These are phyloP conservation scores for Venturia oleaginea DNA, from an alignment of 2,329 filamentous ascomycete genomes.

Conservation along the genomic window DNA sequence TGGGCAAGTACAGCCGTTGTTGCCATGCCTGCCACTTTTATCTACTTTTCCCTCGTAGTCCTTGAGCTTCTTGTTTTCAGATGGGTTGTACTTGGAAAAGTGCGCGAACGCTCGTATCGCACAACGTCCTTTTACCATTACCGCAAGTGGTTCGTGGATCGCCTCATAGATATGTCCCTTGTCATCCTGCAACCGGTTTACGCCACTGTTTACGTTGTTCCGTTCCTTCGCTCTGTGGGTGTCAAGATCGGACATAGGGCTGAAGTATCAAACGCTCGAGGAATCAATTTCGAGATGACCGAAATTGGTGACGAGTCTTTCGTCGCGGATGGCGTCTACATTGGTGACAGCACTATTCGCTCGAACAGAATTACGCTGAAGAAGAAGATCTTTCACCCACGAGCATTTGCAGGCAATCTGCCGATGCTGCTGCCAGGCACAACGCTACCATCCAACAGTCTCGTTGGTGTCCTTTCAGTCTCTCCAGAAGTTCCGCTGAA, in stretches of 20 bases:
- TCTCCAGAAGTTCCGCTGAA: background rate
- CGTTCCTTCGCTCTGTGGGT: background rate
- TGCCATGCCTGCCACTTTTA: background rate
- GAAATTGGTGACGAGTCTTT: constrained; percentile 2
- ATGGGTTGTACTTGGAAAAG: background rate
- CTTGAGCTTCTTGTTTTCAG: background rate
- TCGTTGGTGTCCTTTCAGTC: background rate
- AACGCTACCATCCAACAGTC: background rate
- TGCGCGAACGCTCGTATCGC: background rate
- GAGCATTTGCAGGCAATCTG: background rate
- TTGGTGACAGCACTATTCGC: background rate
- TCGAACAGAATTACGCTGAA: background rate
- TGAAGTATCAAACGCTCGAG: background rate
- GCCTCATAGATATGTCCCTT: background rate
- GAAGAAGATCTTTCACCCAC: background rate
- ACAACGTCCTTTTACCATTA: background rate
- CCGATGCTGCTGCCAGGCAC: background rate
- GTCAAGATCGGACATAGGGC: background rate
- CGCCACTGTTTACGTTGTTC: background rate
- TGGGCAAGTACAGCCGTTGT: background rate
- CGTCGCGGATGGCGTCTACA: background rate
- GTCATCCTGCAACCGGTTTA: background rate
- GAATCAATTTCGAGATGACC: constrained; percentile 2
- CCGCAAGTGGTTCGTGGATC: background rate
- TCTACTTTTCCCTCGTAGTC: background rate